These are phyloP conservation scores for Colletotrichum tropicale DNA, from an alignment of 2,329 filamentous ascomycete species.

Conservation along the genomic window DNA sequence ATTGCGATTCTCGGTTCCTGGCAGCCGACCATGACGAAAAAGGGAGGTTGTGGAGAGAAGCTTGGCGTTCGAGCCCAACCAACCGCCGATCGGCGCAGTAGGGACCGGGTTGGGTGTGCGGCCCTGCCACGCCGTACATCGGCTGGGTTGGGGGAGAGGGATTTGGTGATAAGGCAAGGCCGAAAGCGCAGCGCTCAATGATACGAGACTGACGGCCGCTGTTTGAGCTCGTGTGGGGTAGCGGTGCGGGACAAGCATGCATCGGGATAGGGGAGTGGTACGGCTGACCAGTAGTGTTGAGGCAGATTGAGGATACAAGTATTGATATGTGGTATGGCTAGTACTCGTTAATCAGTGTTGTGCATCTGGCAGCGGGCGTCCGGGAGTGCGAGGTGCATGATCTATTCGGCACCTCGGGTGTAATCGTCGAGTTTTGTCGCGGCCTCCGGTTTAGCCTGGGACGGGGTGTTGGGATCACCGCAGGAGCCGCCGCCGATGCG, in stretches of 20 bases:
- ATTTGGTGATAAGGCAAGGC: conserved; percentile 5
- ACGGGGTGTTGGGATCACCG: background rate
- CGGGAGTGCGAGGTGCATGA: background rate
- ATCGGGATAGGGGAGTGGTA: background rate
- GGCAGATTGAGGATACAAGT: background rate
- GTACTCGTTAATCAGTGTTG: background rate
- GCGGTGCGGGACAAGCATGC: background rate
- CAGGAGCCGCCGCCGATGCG: background rate
- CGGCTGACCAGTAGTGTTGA: background rate
- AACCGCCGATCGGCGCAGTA: conserved; percentile 10
- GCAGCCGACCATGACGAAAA: conserved; percentile 5
- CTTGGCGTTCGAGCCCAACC: conserved; percentile 7
- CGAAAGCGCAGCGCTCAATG: conserved; percentile 15
- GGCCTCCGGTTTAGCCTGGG: background rate
- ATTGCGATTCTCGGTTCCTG: conserved; percentile 12
- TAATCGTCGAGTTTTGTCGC: background rate
- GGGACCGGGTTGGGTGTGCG: background rate
- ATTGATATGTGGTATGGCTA: conserved; percentile 7
- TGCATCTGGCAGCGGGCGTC: conserved; percentile 2
- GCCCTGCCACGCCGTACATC: background rate
- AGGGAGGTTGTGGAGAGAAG: background rate
- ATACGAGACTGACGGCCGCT: conserved; percentile 9
- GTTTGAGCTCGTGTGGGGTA: conserved; percentile 9
- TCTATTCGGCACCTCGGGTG: background rate
- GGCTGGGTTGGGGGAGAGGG: conserved; percentile 16